Base-by-base conservation (phyloP, 371 early-diverging fungal genomes). In the Entomophthora muscae region DNA sequence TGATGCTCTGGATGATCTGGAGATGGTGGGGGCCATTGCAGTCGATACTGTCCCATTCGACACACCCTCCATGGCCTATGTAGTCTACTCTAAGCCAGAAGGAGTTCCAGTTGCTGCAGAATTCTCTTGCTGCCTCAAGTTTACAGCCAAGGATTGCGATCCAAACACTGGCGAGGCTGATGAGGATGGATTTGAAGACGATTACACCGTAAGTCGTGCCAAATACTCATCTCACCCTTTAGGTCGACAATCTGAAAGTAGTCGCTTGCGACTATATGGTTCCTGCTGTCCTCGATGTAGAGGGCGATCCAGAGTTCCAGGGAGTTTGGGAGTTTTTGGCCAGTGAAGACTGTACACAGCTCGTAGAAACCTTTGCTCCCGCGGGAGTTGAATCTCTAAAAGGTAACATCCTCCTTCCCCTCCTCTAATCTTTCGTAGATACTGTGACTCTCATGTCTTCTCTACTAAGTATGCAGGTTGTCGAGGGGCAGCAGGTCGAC, bases 171-270 rank as follows among this genome's bases (percentile, higher is more conserved):
- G 86, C 29, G 93, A 93, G 69, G 83, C 90, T 3, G 90, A 91
- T 66, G 89, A 88, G 32, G 85, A 86, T 67, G 98, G 98, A 12
- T 95, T 89, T 64, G 94, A 93, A 57, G 96, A 93, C 68, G 95
- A 94, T 72, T 95, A 95, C 72, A 79, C 78, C 70, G 83, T 78
- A 70, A 61, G 66, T 42, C 22, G 23, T 53, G 54, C 17, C 52
- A 52, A 12, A 33, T 53, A 29, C n/a, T 2, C 2, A 12, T 53
- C 5, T 2, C 22, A 22, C 21, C 12, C 1, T 22, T 24, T 67
- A 83, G 77, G 75, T 93, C 24, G 98, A 98, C 69, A 87, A 89
- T 30, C 74, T 91, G 28, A 92, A 96, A 23, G 69, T 95, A 28
- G 67, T 78, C 10, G 81, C 85, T 1, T 87, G 84, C 32, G 96